phyloP scores from a whole-genome alignment of 2,329 filamentous ascomycete species.

The Bipolaris victoriae region DNA sequence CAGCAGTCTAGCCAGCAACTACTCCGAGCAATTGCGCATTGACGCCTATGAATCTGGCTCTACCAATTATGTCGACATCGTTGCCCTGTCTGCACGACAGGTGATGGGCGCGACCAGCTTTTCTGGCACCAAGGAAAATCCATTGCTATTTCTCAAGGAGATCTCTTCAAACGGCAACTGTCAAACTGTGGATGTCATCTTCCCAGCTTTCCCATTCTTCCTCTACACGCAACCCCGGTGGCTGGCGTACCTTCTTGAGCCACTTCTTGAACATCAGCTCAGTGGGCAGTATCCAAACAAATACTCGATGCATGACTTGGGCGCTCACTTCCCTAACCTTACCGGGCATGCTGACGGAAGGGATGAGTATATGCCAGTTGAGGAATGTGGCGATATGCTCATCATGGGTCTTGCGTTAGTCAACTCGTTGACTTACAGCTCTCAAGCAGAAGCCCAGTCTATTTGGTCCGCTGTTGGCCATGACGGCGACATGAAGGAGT shows the following conservation, averaged over 20 bases:
- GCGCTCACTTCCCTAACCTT: constrained; percentile 75
- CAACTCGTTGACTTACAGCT: constrained; percentile 72
- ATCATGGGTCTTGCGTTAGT: constrained; percentile 81
- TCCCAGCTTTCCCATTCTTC: constrained; percentile 85
- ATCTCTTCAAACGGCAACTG: constrained; percentile 85
- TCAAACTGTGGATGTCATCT: constrained; percentile 87
- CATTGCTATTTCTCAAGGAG: constrained; percentile 81
- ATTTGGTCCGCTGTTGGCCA: constrained; percentile 60
- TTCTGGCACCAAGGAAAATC: constrained; percentile 71
- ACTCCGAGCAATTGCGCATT: constrained; percentile 71
- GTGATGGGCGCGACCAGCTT: constrained; percentile 80
- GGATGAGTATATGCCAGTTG: constrained; percentile 77
- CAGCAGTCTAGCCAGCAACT: constrained; percentile 69
- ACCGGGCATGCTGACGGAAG: constrained; percentile 73
- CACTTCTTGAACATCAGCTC: constrained; percentile 79
- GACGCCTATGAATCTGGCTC: constrained; percentile 78
- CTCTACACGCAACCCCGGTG: constrained; percentile 82
- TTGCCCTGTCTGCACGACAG: constrained; percentile 78
- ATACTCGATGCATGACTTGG: constrained; percentile 80
- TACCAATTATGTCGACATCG: constrained; percentile 76
- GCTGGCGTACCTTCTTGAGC: constrained; percentile 80
- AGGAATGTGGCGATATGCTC: constrained; percentile 82
- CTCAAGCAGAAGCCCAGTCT: constrained; percentile 62
- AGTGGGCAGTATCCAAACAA: constrained; percentile 85
- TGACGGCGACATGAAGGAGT: constrained; percentile 26